Conservation (phyloP, 768 basidiomycete genomes). For the Austroboletus eburneus region DNA sequence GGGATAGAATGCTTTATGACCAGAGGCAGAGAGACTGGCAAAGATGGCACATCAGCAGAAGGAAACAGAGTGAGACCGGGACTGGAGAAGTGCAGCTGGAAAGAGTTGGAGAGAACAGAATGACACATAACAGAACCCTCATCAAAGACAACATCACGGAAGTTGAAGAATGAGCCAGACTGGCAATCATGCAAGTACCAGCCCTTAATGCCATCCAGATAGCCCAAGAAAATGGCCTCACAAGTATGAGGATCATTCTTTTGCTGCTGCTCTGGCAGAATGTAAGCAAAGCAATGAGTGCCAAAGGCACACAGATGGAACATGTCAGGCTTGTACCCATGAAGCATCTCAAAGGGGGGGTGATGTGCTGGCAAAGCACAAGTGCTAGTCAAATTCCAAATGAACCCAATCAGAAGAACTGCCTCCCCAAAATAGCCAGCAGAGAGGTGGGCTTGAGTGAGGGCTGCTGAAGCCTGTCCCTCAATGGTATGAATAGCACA, state of each 20-base stretch:
- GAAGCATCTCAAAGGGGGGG: constrained; percentile 1
- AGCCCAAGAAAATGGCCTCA: not conserved
- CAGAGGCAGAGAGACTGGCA: too few relatives aligned
- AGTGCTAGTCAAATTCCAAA: not conserved
- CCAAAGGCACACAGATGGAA: not conserved
- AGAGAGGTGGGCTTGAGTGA: constrained; percentile 18
- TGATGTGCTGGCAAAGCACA: not conserved
- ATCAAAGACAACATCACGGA: not conserved
- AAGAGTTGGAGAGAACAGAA: too few relatives aligned
- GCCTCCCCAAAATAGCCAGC: constrained; percentile 14
- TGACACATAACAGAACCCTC: not conserved
- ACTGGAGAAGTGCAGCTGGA: too few relatives aligned
- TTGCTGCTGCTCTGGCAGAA: not conserved
- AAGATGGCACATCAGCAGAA: too few relatives aligned
- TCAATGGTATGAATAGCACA: constrained; percentile 25
- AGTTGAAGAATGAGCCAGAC: not conserved
- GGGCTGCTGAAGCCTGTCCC: constrained; percentile 18
- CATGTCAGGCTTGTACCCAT: not conserved
- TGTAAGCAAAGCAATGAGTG: not conserved
- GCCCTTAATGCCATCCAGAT: not conserved
- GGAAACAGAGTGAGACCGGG: too few relatives aligned
- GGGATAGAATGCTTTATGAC: too few relatives aligned
- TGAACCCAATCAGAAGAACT: not conserved
- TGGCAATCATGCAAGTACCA: not conserved
- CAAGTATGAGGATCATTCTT: not conserved